These are phyloP conservation scores for Aspergillus sclerotiicarbonarius DNA, from an alignment of 495 filamentous ascomycete species.

Conservation along the genomic window DNA sequence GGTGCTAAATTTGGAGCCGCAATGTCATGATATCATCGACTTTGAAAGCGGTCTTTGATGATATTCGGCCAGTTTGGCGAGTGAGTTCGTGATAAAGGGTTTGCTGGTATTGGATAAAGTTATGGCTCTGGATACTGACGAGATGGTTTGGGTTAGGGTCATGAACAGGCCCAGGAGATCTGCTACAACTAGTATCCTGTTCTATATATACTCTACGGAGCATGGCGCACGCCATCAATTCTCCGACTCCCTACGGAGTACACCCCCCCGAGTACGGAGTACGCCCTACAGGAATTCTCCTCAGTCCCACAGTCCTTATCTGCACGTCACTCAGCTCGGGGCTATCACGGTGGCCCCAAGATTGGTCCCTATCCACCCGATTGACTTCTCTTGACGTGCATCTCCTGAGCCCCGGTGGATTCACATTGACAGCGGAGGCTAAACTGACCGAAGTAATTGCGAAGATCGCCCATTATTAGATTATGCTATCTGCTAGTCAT, in stretches of 20 bases:
- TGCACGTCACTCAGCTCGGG: neutral
- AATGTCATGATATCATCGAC: neutral
- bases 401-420: neutral
- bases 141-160: no score
- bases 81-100: no score
- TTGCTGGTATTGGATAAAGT: no score
- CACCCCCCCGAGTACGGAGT: no score
- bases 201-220: neutral
- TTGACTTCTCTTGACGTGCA: neutral
- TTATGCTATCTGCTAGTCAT: constrained; percentile 4
- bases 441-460: neutral
- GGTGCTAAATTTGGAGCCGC: neutral
- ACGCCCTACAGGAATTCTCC: neutral
- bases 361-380: constrained; percentile 1
- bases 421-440: constrained; percentile 7
- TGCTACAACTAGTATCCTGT: neutral
- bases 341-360: neutral
- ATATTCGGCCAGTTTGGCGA: neutral
- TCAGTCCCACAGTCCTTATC: constrained; percentile 1
- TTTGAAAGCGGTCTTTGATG: neutral
- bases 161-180: no score
- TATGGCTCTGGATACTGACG: no score
- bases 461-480: neutral
- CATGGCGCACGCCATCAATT: neutral
- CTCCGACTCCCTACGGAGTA: neutral